Evolutionary conservation across 139 green algal species (phyloP), one percentile per base, ranked within the genome.

Genomic region (Picochlorum costavermella): DNA sequence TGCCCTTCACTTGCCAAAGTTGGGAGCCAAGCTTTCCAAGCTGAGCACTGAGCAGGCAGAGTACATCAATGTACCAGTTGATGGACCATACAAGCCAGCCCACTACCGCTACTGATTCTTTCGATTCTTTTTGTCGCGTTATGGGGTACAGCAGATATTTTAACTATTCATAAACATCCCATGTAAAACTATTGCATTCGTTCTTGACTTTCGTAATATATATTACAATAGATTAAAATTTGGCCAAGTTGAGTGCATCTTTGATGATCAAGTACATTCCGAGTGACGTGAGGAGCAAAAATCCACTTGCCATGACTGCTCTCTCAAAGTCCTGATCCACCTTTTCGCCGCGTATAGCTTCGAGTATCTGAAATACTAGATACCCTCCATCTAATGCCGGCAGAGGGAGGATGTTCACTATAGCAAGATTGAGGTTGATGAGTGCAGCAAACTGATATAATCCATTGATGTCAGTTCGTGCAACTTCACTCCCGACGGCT

Each of bases 371-470:
- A 57, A 99, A 84, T 11, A 81, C 70, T 33, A 97, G 72, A 80
- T 95, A 98, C 20, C 94, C 94, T 3, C 94, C 72, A 62, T 98
- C 92, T 58, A 98, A 78, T 8, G 86, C 92, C 2, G 94, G 94
- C 68, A 99, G 78, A 1, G 94, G 94, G 59, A 99, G 76, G 23
- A 88, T 65, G 72, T 99, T 99, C 31, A 98, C 88, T 6, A 95
- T 75, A 2, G 92, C 94, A 60, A 99, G 80, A 78, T 99, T 99
- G 73, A 99, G 88, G 75, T 98, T 98, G 26, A 99, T 75, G 36
- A 98, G 86, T 25, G 92, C 92, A 9, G 85, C 89, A 77, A 98
- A 99, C 74, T 97, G 86, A 65, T 76, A 90, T 10, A 96, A 78
- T 28, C 84, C 84, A 23, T 73, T 63, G 0, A 72, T 20, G 72